Evolutionary conservation across 495 filamentous ascomycete genomes (phyloP).

Genomic region (Aspergillus nanangensis): DNA sequence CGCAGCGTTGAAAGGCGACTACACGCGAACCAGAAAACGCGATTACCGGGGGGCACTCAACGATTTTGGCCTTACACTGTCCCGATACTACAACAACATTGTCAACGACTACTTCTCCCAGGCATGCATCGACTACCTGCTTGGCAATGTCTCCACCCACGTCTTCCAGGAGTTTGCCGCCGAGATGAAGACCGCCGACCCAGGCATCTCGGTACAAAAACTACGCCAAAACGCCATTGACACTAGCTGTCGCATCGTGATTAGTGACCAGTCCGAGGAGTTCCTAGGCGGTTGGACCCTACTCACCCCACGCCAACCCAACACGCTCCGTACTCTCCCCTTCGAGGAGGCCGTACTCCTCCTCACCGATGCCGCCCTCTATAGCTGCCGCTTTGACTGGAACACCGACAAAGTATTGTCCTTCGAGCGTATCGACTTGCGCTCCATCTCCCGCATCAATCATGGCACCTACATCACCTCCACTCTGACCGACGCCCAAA

Average conservation of each 20-base stretch:
- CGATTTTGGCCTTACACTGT: slow-evolving; percentile 86
- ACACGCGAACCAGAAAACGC: slow-evolving; percentile 83
- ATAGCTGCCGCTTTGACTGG: slow-evolving; percentile 89
- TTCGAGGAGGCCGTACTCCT: slow-evolving; percentile 85
- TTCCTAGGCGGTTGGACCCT: slow-evolving; percentile 83
- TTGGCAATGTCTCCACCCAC: slow-evolving; percentile 75
- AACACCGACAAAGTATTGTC: slow-evolving; percentile 84
- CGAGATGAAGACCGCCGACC: slow-evolving; percentile 82
- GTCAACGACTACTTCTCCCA: slow-evolving; percentile 97
- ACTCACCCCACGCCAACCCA: slow-evolving; percentile 60
- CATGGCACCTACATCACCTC: slow-evolving; percentile 87
- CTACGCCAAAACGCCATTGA: slow-evolving; percentile 88
- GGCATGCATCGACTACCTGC: slow-evolving; percentile 87
- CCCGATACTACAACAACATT: slow-evolving; percentile 66
- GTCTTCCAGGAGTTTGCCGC: slow-evolving; percentile 91
- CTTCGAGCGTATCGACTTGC: slow-evolving; percentile 81
- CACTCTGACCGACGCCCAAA: slow-evolving; percentile 67
- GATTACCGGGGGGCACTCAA: slow-evolving; percentile 88
- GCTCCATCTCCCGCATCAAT: slow-evolving; percentile 62
- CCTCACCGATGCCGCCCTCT: slow-evolving; percentile 78
- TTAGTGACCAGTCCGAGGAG: slow-evolving; percentile 78
- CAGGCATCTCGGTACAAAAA: slow-evolving; percentile 75
- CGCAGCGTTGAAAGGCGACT: slow-evolving; percentile 91
- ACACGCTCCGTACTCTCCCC: slow-evolving; percentile 58
- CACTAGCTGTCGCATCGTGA: slow-evolving; percentile 73